These are phyloP conservation scores for Raddia distichophylla DNA, from an alignment of 176 grass and related monocot species.

Conservation along the genomic window DNA sequence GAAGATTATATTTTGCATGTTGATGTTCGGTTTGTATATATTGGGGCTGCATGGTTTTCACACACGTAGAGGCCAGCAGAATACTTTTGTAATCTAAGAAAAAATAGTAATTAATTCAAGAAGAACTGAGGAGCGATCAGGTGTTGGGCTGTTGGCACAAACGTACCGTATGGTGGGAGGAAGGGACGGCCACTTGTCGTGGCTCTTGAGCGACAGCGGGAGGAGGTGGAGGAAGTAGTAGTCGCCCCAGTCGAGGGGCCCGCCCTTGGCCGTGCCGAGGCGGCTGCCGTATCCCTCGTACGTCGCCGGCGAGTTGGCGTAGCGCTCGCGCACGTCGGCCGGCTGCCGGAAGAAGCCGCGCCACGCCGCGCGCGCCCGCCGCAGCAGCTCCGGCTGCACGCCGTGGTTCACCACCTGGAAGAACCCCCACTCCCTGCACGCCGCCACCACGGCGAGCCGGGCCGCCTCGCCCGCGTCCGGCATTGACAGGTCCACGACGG, in stretches of 20 bases:
- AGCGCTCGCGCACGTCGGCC: constrained; percentile 61
- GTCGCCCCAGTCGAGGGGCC: constrained; percentile 79
- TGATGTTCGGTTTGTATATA: no score
- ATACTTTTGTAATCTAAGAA: no score
- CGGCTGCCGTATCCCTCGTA: constrained; percentile 95
- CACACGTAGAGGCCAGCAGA: no score
- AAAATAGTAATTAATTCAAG: no score
- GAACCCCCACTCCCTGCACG: constrained; percentile 76
- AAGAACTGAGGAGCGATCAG: no score
- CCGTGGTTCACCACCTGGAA: constrained; percentile 96
- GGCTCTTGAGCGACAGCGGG: constrained; percentile 58
- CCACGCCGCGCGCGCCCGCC: constrained; percentile 51
- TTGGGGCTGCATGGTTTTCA: no score
- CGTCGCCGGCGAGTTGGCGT: constrained; percentile 79
- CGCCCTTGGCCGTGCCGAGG: constrained; percentile 61
- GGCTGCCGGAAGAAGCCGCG: constrained; percentile 65
- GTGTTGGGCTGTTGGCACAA: neutral
- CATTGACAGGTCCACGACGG: constrained; percentile 69
- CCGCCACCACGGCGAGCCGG: constrained; percentile 44
- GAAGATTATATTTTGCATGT: no score
- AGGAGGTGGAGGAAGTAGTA: constrained; percentile 83
- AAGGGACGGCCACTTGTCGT: constrained; percentile 73
- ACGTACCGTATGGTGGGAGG: constrained; percentile 52
- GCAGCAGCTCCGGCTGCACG: constrained; percentile 51
- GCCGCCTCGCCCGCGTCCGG: constrained; percentile 33